These are phyloP conservation scores for Staphylotrichum tortipilum DNA, from an alignment of 495 filamentous ascomycete genomes.

Conservation along the genomic window DNA sequence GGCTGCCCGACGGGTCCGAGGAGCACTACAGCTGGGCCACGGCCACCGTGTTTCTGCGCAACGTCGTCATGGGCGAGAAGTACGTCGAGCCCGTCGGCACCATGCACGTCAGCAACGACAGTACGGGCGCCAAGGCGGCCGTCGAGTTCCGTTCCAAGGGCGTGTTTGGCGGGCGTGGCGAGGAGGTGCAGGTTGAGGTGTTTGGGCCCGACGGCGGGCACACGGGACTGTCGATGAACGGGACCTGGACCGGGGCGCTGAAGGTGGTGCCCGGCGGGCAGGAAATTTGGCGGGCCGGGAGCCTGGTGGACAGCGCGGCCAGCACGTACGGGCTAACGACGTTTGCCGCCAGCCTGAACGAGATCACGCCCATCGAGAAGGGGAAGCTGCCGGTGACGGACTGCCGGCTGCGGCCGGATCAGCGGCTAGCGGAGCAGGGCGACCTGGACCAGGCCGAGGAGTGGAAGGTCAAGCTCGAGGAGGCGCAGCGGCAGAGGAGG, in stretches of 20 bases:
- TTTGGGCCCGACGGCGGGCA: constrained; percentile 55
- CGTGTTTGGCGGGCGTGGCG: constrained; percentile 91
- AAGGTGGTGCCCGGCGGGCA: constrained; percentile 51
- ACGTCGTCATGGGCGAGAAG: constrained; percentile 96
- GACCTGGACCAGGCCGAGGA: constrained; percentile 77
- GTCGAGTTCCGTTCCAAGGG: constrained; percentile 86
- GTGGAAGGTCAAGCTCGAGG: constrained; percentile 74
- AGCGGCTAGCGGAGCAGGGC: constrained; percentile 75
- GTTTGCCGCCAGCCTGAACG: constrained; percentile 81
- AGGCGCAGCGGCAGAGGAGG: constrained; percentile 69
- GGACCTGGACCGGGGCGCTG: constrained; percentile 77
- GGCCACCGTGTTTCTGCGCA: constrained; percentile 83
- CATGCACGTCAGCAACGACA: constrained; percentile 75
- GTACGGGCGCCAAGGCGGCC: constrained; percentile 65
- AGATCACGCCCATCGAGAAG: constrained; percentile 73
- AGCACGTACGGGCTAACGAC: constrained; percentile 78
- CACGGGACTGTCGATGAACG: constrained; percentile 54
- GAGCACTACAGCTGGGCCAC: constrained; percentile 78
- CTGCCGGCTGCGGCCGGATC: constrained; percentile 77
- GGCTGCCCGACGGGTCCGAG: constrained; percentile 50
- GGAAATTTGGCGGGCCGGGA: constrained; percentile 69
- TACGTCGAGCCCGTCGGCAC: constrained; percentile 91
- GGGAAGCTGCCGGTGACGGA: constrained; percentile 70
- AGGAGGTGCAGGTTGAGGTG: constrained; percentile 72
- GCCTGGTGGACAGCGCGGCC: constrained; percentile 63